Conservation (phyloP, 192 early-diverging fungal species). For the Mortierella alpina region DNA sequence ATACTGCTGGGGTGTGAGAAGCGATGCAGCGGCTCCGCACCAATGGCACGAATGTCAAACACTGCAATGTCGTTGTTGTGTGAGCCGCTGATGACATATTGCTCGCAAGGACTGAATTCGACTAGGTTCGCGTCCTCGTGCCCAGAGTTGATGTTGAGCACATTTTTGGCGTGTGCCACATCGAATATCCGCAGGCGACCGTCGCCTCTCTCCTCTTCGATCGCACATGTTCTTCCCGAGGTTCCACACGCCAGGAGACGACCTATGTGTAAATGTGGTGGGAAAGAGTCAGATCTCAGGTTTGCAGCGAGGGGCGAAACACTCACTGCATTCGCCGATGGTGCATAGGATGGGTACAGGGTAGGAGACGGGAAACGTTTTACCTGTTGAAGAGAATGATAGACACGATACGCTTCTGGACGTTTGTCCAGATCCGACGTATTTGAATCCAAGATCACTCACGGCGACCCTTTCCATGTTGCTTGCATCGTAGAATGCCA, state of each 20-base stretch:
- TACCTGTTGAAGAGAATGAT: conserved; percentile 31
- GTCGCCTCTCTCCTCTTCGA: conserved; percentile 45
- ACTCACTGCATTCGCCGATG: not conserved
- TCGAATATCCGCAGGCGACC: conserved; percentile 31
- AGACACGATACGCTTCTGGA: conserved; percentile 31
- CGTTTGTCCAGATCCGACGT: not conserved
- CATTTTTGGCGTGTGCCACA: not conserved
- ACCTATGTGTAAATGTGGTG: not conserved
- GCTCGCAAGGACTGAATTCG: conserved; percentile 45
- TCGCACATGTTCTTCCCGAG: conserved; percentile 15
- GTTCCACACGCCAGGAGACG: conserved; percentile 30
- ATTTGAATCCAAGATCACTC: conserved; percentile 17
- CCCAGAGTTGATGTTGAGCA: conserved; percentile 11
- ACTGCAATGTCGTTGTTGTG: conserved; percentile 40
- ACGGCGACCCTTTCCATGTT: not conserved
- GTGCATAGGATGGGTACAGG: no score
- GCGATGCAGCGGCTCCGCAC: conserved; percentile 11
- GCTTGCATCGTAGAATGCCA: conserved; percentile 36
- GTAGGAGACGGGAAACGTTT: not conserved
- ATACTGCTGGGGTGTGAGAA: not conserved
- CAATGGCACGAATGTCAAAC: conserved; percentile 41
- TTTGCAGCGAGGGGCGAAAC: not conserved
- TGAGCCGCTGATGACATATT: conserved; percentile 39
- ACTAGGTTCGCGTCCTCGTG: conserved; percentile 50
- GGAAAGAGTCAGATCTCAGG: not conserved